Conservation (phyloP, 805 yeast genomes). For the Cyberlindnera misumaiensis region DNA sequence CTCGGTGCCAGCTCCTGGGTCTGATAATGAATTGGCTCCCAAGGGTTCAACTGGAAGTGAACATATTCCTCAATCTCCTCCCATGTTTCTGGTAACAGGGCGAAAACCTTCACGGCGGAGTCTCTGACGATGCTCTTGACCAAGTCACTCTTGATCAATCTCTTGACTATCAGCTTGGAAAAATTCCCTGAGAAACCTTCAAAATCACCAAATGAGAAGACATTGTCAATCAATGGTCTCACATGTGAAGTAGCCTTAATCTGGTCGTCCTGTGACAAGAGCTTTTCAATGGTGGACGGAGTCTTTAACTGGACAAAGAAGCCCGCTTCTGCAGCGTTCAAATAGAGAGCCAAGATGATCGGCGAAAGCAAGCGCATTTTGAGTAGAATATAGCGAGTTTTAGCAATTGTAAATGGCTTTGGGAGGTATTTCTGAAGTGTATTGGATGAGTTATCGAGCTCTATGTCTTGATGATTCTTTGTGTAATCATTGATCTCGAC, state of each 20-base stretch:
- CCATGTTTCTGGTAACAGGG: constrained; percentile 18
- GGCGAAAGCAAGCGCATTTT: neutral
- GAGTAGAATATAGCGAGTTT: neutral
- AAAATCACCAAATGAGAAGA: constrained; percentile 63
- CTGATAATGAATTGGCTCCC: constrained; percentile 6
- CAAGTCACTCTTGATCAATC: constrained; percentile 50
- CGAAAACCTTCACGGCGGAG: constrained; percentile 50
- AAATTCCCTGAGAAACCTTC: constrained; percentile 65
- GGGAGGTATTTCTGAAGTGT: no score
- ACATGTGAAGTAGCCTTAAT: constrained; percentile 33
- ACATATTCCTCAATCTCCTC: constrained; percentile 3
- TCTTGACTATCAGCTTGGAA: constrained; percentile 38
- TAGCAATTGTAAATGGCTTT: no score
- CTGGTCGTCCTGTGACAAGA: constrained; percentile 17
- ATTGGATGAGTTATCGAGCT: no score
- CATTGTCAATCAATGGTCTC: constrained; percentile 38
- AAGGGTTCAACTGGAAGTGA: neutral
- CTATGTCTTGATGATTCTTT: no score
- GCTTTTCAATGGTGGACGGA: constrained; percentile 17
- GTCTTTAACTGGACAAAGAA: constrained; percentile 22
- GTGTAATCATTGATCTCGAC: no score
- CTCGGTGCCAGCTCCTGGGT: constrained; percentile 49
- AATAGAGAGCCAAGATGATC: neutral
- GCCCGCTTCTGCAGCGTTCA: constrained; percentile 4
- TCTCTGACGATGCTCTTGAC: constrained; percentile 70